Percentiles rank a stretch among this genome's conserved stretches.
Evolutionary conservation across 495 filamentous ascomycete genomes (phyloP).

Genomic region (Neurospora sp.): DNA sequence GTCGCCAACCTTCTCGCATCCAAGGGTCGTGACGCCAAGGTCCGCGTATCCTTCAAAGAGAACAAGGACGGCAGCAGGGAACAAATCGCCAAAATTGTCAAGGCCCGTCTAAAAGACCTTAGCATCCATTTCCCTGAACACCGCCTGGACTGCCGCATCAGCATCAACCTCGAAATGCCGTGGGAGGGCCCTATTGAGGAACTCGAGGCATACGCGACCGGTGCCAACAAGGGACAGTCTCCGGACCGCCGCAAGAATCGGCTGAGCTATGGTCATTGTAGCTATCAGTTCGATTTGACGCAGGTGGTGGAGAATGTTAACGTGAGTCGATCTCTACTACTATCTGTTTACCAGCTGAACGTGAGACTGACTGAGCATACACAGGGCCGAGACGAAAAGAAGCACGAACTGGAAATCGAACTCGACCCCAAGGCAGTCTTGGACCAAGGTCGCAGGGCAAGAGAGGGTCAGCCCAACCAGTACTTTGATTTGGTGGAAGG

Average conservation of each 20-base stretch:
- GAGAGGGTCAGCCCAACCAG: slow-evolving; percentile 47
- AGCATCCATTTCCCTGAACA: slow-evolving; percentile 65
- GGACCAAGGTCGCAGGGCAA: slow-evolving; percentile 56
- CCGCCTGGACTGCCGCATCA: slow-evolving; percentile 76
- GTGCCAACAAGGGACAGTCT: slow-evolving; percentile 30
- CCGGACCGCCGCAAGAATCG: slow-evolving; percentile 75
- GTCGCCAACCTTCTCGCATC: slow-evolving; percentile 43
- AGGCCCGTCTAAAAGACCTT: slow-evolving; percentile 73
- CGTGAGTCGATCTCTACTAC: slow-evolving; percentile 36
- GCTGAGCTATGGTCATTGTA: slow-evolving; percentile 74
- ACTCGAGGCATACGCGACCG: slow-evolving; percentile 29
- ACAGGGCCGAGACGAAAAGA: slow-evolving; percentile 47
- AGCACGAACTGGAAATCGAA: slow-evolving; percentile 87
- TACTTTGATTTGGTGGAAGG: slow-evolving; percentile 71
- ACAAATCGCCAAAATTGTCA: slow-evolving; percentile 75
- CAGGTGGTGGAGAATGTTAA: slow-evolving; percentile 55
- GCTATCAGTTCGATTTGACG: slow-evolving; percentile 82
- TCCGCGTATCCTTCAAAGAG: slow-evolving; percentile 67
- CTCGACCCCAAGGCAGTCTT: slow-evolving; percentile 55
- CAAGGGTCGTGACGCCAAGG: slow-evolving; percentile 48
- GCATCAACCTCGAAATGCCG: slow-evolving; percentile 82
- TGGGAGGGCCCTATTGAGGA: slow-evolving; percentile 59
- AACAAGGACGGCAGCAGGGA: slow-evolving; percentile 28
- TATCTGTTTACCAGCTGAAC: background rate
- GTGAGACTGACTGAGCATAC: background rate